Conservation (phyloP, 2,329 filamentous ascomycete genomes). For the Stagonosporopsis chrysanthemi region DNA sequence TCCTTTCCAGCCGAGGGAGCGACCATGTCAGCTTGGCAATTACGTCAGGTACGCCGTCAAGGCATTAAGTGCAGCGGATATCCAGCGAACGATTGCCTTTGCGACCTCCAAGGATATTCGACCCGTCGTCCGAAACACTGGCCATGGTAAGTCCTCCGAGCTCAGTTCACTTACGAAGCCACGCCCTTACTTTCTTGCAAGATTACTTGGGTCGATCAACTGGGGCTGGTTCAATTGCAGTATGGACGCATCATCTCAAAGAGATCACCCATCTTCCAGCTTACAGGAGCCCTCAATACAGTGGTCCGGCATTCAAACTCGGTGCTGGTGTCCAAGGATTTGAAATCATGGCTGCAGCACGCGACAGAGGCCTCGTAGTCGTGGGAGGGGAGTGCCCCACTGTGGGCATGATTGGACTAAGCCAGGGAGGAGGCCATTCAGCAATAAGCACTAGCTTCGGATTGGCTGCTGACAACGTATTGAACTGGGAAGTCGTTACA, state of each 20-base stretch:
- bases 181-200: background rate
- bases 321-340: slow-evolving; percentile 37
- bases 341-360: slow-evolving; percentile 31
- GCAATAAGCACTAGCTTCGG: slow-evolving; percentile 57
- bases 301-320: slow-evolving; percentile 28
- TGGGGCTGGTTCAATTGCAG: slow-evolving; percentile 20
- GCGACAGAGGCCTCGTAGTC: slow-evolving; percentile 26
- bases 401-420: slow-evolving; percentile 54
- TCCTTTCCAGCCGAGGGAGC: slow-evolving; percentile 26
- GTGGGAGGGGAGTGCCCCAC: slow-evolving; percentile 44
- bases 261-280: slow-evolving; percentile 19
- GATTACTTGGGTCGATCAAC: slow-evolving; percentile 29
- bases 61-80: slow-evolving; percentile 21
- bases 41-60: slow-evolving; percentile 34
- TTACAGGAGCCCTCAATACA: slow-evolving; percentile 8
- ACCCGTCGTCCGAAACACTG: slow-evolving; percentile 40
- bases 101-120: slow-evolving; percentile 35
- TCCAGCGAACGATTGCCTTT: slow-evolving; percentile 29
- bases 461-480: slow-evolving; percentile 36
- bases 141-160: slow-evolving; percentile 23
- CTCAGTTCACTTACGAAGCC: no score
- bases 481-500: slow-evolving; percentile 34
- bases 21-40: slow-evolving; percentile 32
- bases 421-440: slow-evolving; percentile 56
- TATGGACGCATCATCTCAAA: slow-evolving; percentile 32